phyloP scores from a whole-genome alignment of 1,139 yeast genomes.

The Hyphopichia buzzinii region DNA sequence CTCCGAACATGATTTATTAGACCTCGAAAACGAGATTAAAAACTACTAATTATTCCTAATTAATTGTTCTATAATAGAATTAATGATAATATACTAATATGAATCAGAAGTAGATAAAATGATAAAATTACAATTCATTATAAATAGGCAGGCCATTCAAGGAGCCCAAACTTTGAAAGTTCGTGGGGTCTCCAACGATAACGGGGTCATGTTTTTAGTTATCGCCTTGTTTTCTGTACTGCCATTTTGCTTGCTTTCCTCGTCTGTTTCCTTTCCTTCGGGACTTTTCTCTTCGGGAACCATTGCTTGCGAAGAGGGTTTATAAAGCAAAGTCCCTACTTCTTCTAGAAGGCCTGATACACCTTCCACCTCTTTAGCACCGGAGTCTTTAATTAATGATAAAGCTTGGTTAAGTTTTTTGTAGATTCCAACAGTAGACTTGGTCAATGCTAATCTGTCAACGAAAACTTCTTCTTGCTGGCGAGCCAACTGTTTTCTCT shows the following conservation, averaged over 20 bases:
- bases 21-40: constrained; percentile 19
- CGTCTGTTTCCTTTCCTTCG: constrained; percentile 11
- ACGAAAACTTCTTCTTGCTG: constrained; percentile 81
- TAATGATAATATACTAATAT: background rate
- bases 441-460: constrained; percentile 73
- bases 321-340: constrained; percentile 48
- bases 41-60: constrained; percentile 7
- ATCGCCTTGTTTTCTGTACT: constrained; percentile 9
- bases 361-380: constrained; percentile 11
- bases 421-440: constrained; percentile 54
- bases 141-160: constrained; percentile 11
- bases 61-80: background rate
- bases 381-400: constrained; percentile 26
- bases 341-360: constrained; percentile 37
- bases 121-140: background rate
- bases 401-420: constrained; percentile 47
- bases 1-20: constrained; percentile 16
- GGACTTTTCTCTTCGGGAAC: constrained; percentile 14
- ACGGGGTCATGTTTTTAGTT: constrained; percentile 52
- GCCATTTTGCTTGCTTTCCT: constrained; percentile 5
- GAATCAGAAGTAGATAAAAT: background rate
- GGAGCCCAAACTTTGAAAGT: constrained; percentile 85
- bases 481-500: constrained; percentile 67
- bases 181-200: constrained; percentile 81
- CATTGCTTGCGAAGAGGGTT: constrained; percentile 45